Evolutionary conservation across 1,139 yeast species (phyloP), one percentile per base, ranked within the genome.

Genomic region (Zygotorulaspora mrakii): DNA sequence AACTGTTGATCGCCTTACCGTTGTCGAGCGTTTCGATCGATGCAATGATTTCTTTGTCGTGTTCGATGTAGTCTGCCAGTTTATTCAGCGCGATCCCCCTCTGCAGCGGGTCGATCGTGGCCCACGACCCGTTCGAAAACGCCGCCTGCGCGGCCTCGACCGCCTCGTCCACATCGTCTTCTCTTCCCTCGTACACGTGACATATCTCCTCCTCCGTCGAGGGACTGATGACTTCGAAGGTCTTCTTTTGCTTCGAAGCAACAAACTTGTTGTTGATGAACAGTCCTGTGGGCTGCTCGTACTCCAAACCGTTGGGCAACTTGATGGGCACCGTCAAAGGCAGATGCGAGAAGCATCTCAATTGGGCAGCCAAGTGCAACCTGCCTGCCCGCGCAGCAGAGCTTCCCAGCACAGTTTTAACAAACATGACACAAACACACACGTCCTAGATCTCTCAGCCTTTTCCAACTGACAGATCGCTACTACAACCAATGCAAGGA

Each of bases 1-100:
- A 65, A 54, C 68, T 71, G 25, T 64, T 65, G 50, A 75, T 70
- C 35, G 85, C 73, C 60, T 82, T 82, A 60, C 89, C 89, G 41
- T 82, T 79, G 59, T 82, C 88, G 70, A 82, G 68, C n/a, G 88
- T 79, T 64, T 82, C 89, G 55, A 82, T 73, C 7, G 78, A 67
- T n/a, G 62, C 61, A 44, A 80, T 59, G 25, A 74, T 59, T 27
- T 80, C 85, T 49, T 68, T 65, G 47, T 80, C 70, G 50, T 72
- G 64, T 49, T 76, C 79, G 54, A 81, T 59, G 35, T 73, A 61
- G 40, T 76, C 78, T 16, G 85, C 85, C 37, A 81, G 63, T 60
- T 74, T 78, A 62, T 63, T 59, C 52, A 81, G 64, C 30, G 74
- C 69, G 27, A 64, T 54, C 14, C 78, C 81, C 61, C 83, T 70